Evolutionary conservation across 371 early-diverging fungal species (phyloP).

Genomic region (Massospora cicadina): DNA sequence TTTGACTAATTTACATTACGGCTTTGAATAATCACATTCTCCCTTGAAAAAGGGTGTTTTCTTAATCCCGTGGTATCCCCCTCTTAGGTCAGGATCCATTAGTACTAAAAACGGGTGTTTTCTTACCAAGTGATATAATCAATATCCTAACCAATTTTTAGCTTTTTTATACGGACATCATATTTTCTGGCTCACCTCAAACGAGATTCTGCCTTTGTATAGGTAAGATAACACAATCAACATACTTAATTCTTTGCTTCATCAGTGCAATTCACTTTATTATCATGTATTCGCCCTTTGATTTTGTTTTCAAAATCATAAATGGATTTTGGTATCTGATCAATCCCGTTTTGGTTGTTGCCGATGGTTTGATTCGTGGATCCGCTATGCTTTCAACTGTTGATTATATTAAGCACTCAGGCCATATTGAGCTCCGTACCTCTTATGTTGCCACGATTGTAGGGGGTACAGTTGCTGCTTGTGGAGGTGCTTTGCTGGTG

Average conservation of each 20-base stretch:
- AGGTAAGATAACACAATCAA: background rate
- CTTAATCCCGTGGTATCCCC: no score
- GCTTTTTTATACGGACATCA: slow-evolving; percentile 7
- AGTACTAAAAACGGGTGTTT: no score
- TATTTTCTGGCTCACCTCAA: slow-evolving; percentile 10
- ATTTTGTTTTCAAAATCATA: background rate
- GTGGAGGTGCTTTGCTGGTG: slow-evolving; percentile 8
- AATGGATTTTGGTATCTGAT: background rate
- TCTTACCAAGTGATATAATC: no score
- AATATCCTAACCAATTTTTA: background rate
- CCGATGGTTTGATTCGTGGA: slow-evolving; percentile 1
- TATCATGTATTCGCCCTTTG: slow-evolving; percentile 2
- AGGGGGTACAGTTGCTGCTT: slow-evolving; percentile 8
- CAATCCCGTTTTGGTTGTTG: slow-evolving; percentile 8
- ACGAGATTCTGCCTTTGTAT: slow-evolving; percentile 3
- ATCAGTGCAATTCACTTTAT: slow-evolving; percentile 8
- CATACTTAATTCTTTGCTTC: background rate
- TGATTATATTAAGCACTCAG: background rate
- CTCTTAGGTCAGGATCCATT: no score
- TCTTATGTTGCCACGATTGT: slow-evolving; percentile 11
- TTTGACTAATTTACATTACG: no score
- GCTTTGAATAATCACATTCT: no score
- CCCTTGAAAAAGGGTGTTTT: no score
- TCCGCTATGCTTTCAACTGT: background rate
- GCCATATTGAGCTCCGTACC: background rate